Conservation (phyloP, 1,284 basidiomycete species). For the Irpex sp. region DNA sequence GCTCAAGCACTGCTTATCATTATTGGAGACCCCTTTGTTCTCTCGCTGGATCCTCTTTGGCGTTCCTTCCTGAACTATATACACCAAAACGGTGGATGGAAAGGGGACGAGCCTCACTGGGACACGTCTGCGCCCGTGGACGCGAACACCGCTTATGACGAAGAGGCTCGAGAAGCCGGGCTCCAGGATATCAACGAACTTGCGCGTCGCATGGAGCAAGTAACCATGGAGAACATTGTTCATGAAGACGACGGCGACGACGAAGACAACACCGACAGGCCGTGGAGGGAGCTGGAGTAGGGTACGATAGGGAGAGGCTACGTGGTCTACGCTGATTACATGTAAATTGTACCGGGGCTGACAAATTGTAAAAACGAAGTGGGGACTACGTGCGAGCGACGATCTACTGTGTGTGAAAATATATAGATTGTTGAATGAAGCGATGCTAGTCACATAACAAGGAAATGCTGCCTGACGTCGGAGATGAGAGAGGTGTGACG, state of each 20-base stretch:
- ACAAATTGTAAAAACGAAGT: too few relatives aligned
- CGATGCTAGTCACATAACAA: too few relatives aligned
- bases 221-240: slow-evolving; percentile 38
- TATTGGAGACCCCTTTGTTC: slow-evolving; percentile 50
- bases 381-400: too few relatives aligned
- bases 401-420: too few relatives aligned
- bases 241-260: slow-evolving; percentile 31
- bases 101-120: slow-evolving; percentile 46
- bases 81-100: slow-evolving; percentile 42
- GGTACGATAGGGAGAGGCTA: not conserved
- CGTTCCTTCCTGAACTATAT: slow-evolving; percentile 51
- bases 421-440: too few relatives aligned
- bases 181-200: slow-evolving; percentile 49
- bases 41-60: slow-evolving; percentile 51
- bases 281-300: slow-evolving; percentile 43
- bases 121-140: slow-evolving; percentile 34
- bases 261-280: slow-evolving; percentile 47
- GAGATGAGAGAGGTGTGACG: not conserved
- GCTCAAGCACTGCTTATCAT: slow-evolving; percentile 56
- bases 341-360: not conserved
- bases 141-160: slow-evolving; percentile 28
- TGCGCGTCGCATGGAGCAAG: slow-evolving; percentile 39
- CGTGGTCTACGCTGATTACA: not conserved
- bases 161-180: slow-evolving; percentile 27
- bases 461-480: too few relatives aligned